Percentiles rank a stretch among this genome's conserved stretches.
These are phyloP conservation scores for Chlorella ohadii DNA, from an alignment of 139 green algal species.

Conservation along the genomic window DNA sequence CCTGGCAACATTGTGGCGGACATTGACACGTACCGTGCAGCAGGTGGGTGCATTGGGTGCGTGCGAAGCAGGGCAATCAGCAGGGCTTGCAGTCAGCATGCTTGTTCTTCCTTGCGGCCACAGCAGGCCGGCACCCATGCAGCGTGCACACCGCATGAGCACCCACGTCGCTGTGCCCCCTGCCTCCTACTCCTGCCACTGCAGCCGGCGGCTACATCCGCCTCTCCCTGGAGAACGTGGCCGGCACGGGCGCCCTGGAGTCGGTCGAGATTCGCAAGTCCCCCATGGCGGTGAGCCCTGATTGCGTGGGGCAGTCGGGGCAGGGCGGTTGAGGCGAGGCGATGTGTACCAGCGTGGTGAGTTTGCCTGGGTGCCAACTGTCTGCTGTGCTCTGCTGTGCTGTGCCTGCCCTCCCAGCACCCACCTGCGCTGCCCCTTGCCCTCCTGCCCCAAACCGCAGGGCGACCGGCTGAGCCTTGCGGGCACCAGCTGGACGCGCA, in stretches of 20 bases:
- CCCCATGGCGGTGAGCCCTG: neutral
- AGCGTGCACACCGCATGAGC: too few species aligned
- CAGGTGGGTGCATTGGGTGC: neutral
- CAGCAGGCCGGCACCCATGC: too few species aligned
- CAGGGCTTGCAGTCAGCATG: too few species aligned
- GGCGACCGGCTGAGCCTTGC: slow-evolving; percentile 25
- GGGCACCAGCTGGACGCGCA: slow-evolving; percentile 1
- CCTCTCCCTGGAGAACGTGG: slow-evolving; percentile 27
- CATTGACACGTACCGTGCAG: slow-evolving; percentile 32
- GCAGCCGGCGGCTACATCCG: slow-evolving; percentile 38
- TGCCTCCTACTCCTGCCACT: neutral
- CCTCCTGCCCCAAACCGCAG: neutral
- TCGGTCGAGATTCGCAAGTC: slow-evolving; percentile 25
- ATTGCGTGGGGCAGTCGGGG: neutral
- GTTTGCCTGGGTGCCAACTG: too few species aligned
- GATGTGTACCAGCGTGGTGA: too few species aligned
- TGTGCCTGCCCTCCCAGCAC: neutral
- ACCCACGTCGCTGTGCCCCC: neutral
- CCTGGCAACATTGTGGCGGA: neutral
- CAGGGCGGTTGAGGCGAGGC: too few species aligned
- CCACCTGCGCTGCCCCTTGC: neutral
- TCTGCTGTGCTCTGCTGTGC: neutral
- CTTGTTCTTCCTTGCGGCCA: too few species aligned
- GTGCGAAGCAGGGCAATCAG: too few species aligned
- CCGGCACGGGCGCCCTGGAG: slow-evolving; percentile 28